phyloP scores from a whole-genome alignment of 371 early-diverging fungal genomes.

The Circinella minor region DNA sequence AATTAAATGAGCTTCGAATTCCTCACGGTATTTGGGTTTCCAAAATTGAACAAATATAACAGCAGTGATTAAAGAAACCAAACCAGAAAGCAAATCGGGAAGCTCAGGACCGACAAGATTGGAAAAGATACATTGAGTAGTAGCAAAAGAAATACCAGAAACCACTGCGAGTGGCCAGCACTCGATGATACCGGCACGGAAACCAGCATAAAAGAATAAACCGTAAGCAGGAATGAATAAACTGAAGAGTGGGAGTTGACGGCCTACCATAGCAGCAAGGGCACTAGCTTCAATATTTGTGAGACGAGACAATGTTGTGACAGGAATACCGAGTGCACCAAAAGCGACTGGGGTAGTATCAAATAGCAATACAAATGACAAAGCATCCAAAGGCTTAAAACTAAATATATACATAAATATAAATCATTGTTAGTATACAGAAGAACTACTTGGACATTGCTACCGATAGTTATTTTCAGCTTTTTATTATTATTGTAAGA shows the following conservation, averaged over 20 bases:
- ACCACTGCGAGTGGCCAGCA: conserved; percentile 54
- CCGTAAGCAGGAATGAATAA: conserved; percentile 49
- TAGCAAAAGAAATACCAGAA: conserved; percentile 52
- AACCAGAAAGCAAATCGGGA: conserved; percentile 54
- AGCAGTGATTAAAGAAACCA: conserved; percentile 39
- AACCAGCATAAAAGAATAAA: conserved; percentile 42
- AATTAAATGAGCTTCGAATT: conserved; percentile 29
- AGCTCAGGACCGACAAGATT: conserved; percentile 54
- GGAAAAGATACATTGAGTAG: conserved; percentile 47
- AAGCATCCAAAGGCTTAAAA: conserved; percentile 50
- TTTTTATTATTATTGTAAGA: no score
- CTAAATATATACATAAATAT: conserved; percentile 6
- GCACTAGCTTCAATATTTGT: conserved; percentile 42
- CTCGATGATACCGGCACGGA: conserved; percentile 43
- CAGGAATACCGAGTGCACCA: conserved; percentile 52
- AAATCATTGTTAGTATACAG: no score
- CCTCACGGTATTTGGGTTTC: conserved; percentile 50
- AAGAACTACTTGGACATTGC: no score
- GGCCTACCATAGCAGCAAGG: conserved; percentile 54
- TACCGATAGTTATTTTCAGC: no score
- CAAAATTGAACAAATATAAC: conserved; percentile 53
- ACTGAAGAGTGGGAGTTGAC: conserved; percentile 51
- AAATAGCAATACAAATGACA: conserved; percentile 45
- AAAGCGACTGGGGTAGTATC: conserved; percentile 55
- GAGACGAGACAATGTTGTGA: conserved; percentile 51